Evolutionary conservation across 108 stramenopile genomes (phyloP), one percentile per base, ranked within the genome.

Genomic region (Nitzschia sp.): DNA sequence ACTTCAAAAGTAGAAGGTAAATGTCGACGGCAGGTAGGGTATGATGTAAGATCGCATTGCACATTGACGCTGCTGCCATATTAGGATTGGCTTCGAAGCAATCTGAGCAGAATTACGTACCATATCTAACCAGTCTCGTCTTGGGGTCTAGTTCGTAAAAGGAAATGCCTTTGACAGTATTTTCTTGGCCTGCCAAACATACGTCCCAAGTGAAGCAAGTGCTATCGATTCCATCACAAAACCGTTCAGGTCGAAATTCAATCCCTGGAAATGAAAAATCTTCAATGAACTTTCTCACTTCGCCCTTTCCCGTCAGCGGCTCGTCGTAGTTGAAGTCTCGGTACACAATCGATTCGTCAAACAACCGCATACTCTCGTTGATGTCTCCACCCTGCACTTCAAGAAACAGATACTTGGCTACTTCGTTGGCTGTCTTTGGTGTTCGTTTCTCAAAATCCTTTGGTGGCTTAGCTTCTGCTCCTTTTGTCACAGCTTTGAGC

Each of bases 171-270:
- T 86, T 88, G 64, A 88, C 79, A n/a, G 90, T 59, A 44, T 84
- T 79, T 11, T 73, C 71, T 27, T 80, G 80, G 25, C 80, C 87
- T 15, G 73, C 83, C 59, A 91, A 53, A 26, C 79, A 60, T 3
- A 91, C 85, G 27, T 91, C 86, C 90, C 90, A 91, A 36, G 86
- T 91, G 45, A 91, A 91, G 66, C 90, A 88, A 19, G 85, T 80
- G 34, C 79, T 76, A 27, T 61, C 34, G 1, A 76, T 45, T 9
- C 90, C 90, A 79, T 91, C 90, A 68, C 85, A 84, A 67, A 88
- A 83, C 34, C 81, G 52, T 31, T 85, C 73, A 2, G 85, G 69
- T 15, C 65, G 52, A 69, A 91, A 91, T 59, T 83, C 83, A 52
- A 87, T 87, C 0, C 90, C 90, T 0, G 90, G 90, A 72, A 91